Percentiles rank a stretch among this genome's conserved stretches.
phyloP scores from a whole-genome alignment of 768 basidiomycete genomes.

The Boletus vermiculosoides region DNA sequence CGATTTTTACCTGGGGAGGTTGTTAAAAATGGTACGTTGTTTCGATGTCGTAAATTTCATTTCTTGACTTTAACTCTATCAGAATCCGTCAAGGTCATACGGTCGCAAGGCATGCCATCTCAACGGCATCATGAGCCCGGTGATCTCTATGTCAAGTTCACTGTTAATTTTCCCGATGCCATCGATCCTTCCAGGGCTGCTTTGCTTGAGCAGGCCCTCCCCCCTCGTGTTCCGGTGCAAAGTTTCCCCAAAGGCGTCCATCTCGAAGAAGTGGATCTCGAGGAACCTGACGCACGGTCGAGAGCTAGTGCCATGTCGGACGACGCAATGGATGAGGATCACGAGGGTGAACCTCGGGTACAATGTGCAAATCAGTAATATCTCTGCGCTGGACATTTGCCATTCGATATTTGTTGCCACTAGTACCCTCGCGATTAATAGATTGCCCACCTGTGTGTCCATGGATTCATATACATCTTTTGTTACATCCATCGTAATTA shows the following conservation, averaged over 20 bases:
- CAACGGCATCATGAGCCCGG: slow-evolving; percentile 96
- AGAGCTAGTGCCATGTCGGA: slow-evolving; percentile 51
- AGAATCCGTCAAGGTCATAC: slow-evolving; percentile 90
- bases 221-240: slow-evolving; percentile 66
- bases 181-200: slow-evolving; percentile 67
- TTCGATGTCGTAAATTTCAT: neutral
- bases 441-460: slow-evolving; percentile 19
- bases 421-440: slow-evolving; percentile 17
- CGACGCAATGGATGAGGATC: slow-evolving; percentile 92
- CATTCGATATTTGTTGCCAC: slow-evolving; percentile 19
- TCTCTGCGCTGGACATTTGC: slow-evolving; percentile 14
- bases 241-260: slow-evolving; percentile 64
- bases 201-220: slow-evolving; percentile 81
- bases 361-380: slow-evolving; percentile 90
- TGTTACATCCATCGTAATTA: slow-evolving; percentile 33
- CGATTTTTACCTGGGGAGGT: slow-evolving; percentile 87
- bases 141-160: slow-evolving; percentile 85
- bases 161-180: slow-evolving; percentile 84
- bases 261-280: slow-evolving; percentile 82
- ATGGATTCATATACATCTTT: slow-evolving; percentile 31
- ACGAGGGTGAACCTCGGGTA: slow-evolving; percentile 82
- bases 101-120: slow-evolving; percentile 97
- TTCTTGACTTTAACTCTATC: slow-evolving; percentile 5
- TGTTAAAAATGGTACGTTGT: slow-evolving; percentile 82
- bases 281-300: slow-evolving; percentile 66